These are phyloP conservation scores for Nicotiana rustica DNA, from an alignment of 305 asterid genomes.

Conservation along the genomic window DNA sequence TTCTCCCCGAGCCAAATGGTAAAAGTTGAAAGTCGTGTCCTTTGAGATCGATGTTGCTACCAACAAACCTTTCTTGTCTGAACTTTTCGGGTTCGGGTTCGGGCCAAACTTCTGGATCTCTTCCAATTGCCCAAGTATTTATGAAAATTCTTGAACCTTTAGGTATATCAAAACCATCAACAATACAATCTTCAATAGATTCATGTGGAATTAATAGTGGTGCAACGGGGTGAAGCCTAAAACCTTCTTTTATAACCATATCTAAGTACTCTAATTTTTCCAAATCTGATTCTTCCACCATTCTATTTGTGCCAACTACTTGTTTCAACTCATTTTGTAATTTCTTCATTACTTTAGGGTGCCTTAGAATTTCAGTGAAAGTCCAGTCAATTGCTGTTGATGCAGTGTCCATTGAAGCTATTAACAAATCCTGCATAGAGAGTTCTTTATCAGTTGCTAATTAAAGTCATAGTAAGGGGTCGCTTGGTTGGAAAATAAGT, in stretches of 20 bases:
- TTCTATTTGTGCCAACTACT: neutral
- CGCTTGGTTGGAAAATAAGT: too few relatives aligned
- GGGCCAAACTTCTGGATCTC: constrained; percentile 16
- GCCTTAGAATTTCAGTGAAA: constrained; percentile 28
- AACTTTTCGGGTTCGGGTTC: constrained; percentile 29
- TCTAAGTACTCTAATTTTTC: constrained; percentile 30
- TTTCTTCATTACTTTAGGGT: constrained; percentile 32
- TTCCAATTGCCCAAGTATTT: constrained; percentile 33
- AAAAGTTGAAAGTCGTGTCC: constrained; percentile 30
- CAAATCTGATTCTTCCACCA: constrained; percentile 36
- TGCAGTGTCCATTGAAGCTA: constrained; percentile 35
- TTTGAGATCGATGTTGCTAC: constrained; percentile 14
- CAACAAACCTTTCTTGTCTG: constrained; percentile 34
- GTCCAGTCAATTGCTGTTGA: constrained; percentile 34
- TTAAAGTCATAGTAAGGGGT: too few relatives aligned
- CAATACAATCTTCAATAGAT: constrained; percentile 29
- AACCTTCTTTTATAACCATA: constrained; percentile 9
- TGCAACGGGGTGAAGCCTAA: constrained; percentile 32
- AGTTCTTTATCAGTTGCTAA: neutral
- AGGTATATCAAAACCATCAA: constrained; percentile 35
- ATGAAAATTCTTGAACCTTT: constrained; percentile 1
- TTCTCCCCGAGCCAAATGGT: constrained; percentile 32
- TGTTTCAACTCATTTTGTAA: constrained; percentile 31
- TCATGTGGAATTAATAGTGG: constrained; percentile 32
- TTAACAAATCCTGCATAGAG: constrained; percentile 32